phyloP scores from a whole-genome alignment of 2,329 filamentous ascomycete species.

The Penicillium occitanis region DNA sequence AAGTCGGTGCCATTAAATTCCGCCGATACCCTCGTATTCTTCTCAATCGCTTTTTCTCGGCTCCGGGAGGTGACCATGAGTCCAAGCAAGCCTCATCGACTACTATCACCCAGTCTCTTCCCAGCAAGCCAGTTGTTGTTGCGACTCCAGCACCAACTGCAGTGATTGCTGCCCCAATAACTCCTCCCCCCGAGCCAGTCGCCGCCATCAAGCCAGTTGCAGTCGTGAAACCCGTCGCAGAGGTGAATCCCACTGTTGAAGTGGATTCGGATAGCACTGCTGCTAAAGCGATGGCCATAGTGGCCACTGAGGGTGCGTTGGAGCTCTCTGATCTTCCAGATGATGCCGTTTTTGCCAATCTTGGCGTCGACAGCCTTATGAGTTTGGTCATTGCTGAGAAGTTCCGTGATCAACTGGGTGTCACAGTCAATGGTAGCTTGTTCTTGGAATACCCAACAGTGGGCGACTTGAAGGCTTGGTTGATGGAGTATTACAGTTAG shows the following conservation, averaged over 20 bases:
- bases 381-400: slow-evolving; percentile 33
- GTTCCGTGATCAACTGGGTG: slow-evolving; percentile 28
- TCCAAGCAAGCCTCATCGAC: neutral
- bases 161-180: no score
- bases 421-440: slow-evolving; percentile 25
- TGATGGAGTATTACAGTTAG: slow-evolving; percentile 11
- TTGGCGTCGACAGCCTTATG: slow-evolving; percentile 38
- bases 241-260: no score
- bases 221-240: no score
- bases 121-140: neutral
- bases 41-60: slow-evolving; percentile 39
- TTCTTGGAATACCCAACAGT: slow-evolving; percentile 10
- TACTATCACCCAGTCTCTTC: neutral
- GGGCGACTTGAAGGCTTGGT: neutral
- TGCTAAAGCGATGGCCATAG: no score
- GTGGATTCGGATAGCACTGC: no score
- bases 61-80: slow-evolving; percentile 24
- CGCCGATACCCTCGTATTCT: slow-evolving; percentile 23
- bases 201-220: no score
- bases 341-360: slow-evolving; percentile 20
- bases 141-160: no score
- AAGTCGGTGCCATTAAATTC: slow-evolving; percentile 21
- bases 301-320: no score
- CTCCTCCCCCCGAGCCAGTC: no score
- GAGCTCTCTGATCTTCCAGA: neutral